Percentiles rank a stretch among this genome's conserved stretches.
phyloP scores from a whole-genome alignment of 139 green algal genomes.

The Gonium pectorale region DNA sequence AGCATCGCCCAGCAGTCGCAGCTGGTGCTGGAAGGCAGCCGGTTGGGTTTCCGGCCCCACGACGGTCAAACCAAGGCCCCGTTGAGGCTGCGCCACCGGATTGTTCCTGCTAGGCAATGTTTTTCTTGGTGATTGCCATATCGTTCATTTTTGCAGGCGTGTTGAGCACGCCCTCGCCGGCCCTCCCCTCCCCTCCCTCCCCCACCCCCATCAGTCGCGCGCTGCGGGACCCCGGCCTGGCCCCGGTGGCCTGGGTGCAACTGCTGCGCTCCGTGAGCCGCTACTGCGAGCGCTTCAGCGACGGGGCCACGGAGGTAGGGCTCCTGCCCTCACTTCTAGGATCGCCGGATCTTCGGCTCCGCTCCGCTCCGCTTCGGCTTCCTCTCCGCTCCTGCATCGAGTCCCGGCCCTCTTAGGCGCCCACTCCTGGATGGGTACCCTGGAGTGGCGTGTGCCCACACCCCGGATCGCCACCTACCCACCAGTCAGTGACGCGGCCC shows the following conservation, averaged over 20 bases:
- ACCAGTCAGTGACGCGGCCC: no score
- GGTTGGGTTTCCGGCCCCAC: no score
- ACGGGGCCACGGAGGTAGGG: constrained; percentile 2
- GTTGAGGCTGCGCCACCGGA: neutral
- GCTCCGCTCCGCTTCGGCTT: neutral
- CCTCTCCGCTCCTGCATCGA: neutral
- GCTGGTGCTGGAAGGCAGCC: neutral
- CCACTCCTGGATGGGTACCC: no score
- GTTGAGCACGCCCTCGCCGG: neutral
- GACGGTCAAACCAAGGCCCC: no score
- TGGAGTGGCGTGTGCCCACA: no score
- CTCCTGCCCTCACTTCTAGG: neutral
- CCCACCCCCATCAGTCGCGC: neutral
- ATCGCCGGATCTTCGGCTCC: no score
- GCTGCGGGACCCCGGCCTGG: neutral
- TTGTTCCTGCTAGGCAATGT: neutral
- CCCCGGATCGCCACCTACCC: no score
- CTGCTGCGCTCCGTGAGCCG: neutral
- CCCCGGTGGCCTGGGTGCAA: neutral
- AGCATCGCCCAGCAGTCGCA: neutral
- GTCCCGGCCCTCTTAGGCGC: no score
- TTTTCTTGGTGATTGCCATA: neutral
- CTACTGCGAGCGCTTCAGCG: neutral
- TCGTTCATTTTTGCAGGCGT: neutral
- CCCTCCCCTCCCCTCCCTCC: neutral